phyloP scores from a whole-genome alignment of 805 yeast genomes.

The Danielia reshetovae region DNA sequence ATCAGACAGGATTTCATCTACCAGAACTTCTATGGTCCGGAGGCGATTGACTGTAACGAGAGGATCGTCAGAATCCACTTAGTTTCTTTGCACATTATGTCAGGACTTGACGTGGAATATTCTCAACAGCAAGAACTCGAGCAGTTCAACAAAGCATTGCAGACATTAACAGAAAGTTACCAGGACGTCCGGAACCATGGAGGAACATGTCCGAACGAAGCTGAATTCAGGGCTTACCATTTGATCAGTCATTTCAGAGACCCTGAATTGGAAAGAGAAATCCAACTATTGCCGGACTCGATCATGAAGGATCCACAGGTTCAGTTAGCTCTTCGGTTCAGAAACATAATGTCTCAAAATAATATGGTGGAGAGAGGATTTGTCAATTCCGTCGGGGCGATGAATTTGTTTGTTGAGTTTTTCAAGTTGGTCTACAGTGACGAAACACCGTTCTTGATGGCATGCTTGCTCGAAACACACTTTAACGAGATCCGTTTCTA shows the following conservation, averaged over 20 bases:
- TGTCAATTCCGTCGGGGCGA: conserved; percentile 47
- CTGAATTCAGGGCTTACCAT: conserved; percentile 90
- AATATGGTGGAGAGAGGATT: conserved; percentile 52
- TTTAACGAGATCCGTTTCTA: conserved; percentile 74
- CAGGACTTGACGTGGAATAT: conserved; percentile 63
- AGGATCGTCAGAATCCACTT: conserved; percentile 86
- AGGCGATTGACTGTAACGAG: conserved; percentile 91
- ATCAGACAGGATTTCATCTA: conserved; percentile 96
- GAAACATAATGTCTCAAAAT: conserved; percentile 65
- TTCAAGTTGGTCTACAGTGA: conserved; percentile 49
- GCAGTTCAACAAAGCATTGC: conserved; percentile 87
- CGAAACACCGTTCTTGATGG: conserved; percentile 59
- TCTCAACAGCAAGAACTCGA: conserved; percentile 95
- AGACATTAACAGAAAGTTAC: conserved; percentile 84
- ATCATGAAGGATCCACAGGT: conserved; percentile 54
- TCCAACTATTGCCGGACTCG: conserved; percentile 60
- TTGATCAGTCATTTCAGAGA: conserved; percentile 76
- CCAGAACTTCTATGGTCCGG: conserved; percentile 90
- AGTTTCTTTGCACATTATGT: conserved; percentile 79
- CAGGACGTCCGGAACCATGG: conserved; percentile 72
- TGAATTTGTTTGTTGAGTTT: conserved; percentile 59
- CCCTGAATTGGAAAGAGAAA: conserved; percentile 74
- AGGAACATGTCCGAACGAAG: conserved; percentile 72
- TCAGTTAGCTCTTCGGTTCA: conserved; percentile 66
- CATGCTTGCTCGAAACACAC: conserved; percentile 75